These are phyloP conservation scores for Fusarium nurragi DNA, from an alignment of 2,329 filamentous ascomycete species.

Conservation along the genomic window DNA sequence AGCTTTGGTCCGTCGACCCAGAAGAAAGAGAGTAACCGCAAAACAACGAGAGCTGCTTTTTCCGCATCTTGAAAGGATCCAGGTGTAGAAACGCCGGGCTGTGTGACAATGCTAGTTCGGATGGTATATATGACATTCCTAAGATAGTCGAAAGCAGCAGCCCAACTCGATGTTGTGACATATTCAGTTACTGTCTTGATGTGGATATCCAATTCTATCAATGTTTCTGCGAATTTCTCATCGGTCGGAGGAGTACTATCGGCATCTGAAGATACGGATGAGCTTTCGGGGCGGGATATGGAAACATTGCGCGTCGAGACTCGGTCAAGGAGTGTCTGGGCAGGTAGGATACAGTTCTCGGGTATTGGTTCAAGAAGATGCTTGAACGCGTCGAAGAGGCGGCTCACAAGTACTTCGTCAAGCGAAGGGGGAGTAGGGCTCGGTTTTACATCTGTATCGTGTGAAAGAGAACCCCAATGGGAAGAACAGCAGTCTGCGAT, in stretches of 20 bases:
- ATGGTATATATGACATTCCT: constrained; percentile 62
- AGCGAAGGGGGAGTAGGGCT: constrained; percentile 52
- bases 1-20: constrained; percentile 72
- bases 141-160: constrained; percentile 66
- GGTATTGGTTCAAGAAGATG: constrained; percentile 67
- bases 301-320: constrained; percentile 51
- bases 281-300: constrained; percentile 46
- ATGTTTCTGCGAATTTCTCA: constrained; percentile 48
- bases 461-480: constrained; percentile 63
- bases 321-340: constrained; percentile 67
- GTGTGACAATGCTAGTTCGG: constrained; percentile 55
- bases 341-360: constrained; percentile 65
- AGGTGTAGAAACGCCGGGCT: constrained; percentile 48
- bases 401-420: constrained; percentile 61
- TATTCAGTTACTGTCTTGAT: constrained; percentile 70
- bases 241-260: constrained; percentile 33
- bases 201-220: constrained; percentile 62
- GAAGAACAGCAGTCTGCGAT: constrained; percentile 72
- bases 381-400: constrained; percentile 65
- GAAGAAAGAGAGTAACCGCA: constrained; percentile 69
- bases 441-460: constrained; percentile 33
- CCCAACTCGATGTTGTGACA: constrained; percentile 72
- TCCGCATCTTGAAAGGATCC: constrained; percentile 61
- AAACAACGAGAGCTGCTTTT: constrained; percentile 60
- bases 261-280: constrained; percentile 27